Base-by-base conservation (phyloP, 176 grass and related monocot genomes). In the Rhynchospora pubera region DNA sequence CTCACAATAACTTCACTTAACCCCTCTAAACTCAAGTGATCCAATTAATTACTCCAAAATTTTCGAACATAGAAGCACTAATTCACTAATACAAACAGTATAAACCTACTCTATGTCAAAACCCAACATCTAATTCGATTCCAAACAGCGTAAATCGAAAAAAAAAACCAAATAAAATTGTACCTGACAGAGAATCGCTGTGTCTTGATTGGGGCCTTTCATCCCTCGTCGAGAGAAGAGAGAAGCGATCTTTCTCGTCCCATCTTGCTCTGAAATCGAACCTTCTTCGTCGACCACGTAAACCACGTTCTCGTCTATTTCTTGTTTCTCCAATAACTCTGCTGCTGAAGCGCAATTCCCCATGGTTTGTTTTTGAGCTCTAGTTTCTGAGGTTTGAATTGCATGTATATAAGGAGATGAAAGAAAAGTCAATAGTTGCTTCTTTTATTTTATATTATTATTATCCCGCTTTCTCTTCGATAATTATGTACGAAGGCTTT, bases 181-280 rank as follows among this genome's bases (percentile, higher is more conserved):
- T 60, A 92, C 97, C 97, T 93, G 89, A 85, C 93, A 99, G 45
- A 99, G 89, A 79, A 99, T 96, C 57, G 86, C 91, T 57, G 97
- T 73, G 85, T 99, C 97, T 84, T 99, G 97, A 88, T 99, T 99
- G 53, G 91, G 87, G 10, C 97, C 97, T 32, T 99, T 99, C 89
- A 91, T 93, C 84, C 97, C 97, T 78, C 78, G 92, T 52, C 80
- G 97, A 56, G 97, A 99, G 80, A 68, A 99, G 79, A 95, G 89
- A 69, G 92, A 99, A 16, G 93, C 93, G 13, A 96, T 58, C 79
- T 65, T 93, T 79, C 93, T 87, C 26, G 28, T 51, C 9, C 65
- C 87, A 48, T 44, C 83, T 15, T 42, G 18, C 7, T 26, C 66
- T 12, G 16, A 82, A 0, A 65, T 78, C 0, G 74, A 66, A n/a